Evolutionary conservation across 1,284 basidiomycete genomes (phyloP), one percentile per base, ranked within the genome.

Genomic region (Ceratobasidium sp.): DNA sequence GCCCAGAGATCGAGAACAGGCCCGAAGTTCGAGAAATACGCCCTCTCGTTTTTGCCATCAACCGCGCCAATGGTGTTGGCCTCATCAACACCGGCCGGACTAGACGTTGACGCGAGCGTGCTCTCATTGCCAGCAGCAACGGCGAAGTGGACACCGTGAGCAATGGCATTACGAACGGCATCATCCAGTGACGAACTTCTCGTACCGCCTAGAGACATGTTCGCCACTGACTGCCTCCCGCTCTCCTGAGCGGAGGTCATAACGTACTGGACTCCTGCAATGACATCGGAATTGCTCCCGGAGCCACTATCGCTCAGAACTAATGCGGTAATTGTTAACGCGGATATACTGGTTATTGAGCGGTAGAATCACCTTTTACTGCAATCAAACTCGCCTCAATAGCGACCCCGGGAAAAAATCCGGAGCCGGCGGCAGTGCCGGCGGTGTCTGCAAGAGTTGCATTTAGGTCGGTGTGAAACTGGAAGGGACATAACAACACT

Each of bases 141-240:
- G 80, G 87, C 89, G 82, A 90, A 90, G 86, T 90, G 88, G 76
- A 91, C 85, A 79, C 89, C 89, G 69, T 84, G 82, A 77, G 85
- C 85, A 77, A 90, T 88, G 76, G 89, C 89, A 61, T 86, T 86
- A 83, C 90, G 86, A 80, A 91, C 89, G 52, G 89, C 90, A 77
- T 87, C 86, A 83, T 91, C 89, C 62, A 90, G 87, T 50, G 89
- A 86, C 77, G 87, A 86, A 64, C 87, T 87, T 84, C 89, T 90
- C 80, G 89, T 89, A 81, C 90, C 90, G 69, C 90, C 90, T 69
- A 91, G 87, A 64, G 88, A 89, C 90, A 91, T 90, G 86, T 89
- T 90, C 82, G 89, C 89, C 80, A 90, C 89, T 65, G 89, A 89
- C 42, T 90, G 90, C 85, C 89, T 89, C 87, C 89, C 87, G 83